These are phyloP conservation scores for Ascochyta koolunga DNA, from an alignment of 2,329 filamentous ascomycete genomes.

Conservation along the genomic window DNA sequence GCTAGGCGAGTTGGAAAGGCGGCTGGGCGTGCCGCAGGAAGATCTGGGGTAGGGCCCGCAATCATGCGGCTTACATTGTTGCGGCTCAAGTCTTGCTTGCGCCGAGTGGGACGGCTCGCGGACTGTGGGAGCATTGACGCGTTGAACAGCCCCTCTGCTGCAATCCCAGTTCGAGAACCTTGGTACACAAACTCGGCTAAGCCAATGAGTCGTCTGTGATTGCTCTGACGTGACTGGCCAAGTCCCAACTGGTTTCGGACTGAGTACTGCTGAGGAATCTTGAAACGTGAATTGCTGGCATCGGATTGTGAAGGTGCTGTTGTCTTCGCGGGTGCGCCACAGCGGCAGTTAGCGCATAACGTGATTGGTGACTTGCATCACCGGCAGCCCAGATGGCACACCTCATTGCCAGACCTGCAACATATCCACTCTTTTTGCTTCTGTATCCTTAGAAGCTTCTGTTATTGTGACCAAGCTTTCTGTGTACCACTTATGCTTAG, in stretches of 20 bases:
- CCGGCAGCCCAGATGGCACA: constrained; percentile 7
- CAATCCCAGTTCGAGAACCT: constrained; percentile 38
- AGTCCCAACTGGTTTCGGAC: constrained; percentile 33
- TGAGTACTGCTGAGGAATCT: constrained; percentile 31
- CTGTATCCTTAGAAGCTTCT: neutral
- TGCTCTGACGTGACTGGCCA: constrained; percentile 35
- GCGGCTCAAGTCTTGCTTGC: constrained; percentile 41
- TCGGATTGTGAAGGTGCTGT: constrained; percentile 17
- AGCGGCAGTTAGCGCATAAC: neutral
- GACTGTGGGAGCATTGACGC: constrained; percentile 29
- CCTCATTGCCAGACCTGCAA: constrained; percentile 14
- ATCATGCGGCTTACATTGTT: constrained; percentile 27
- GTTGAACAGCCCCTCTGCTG: constrained; percentile 31
- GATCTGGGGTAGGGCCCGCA: constrained; percentile 17
- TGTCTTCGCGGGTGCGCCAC: constrained; percentile 18
- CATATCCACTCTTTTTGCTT: constrained; percentile 8
- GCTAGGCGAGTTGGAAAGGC: constrained; percentile 21
- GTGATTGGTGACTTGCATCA: constrained; percentile 10
- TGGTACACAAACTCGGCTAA: constrained; percentile 29
- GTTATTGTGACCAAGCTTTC: constrained; percentile 13
- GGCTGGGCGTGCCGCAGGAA: constrained; percentile 16
- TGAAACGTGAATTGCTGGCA: constrained; percentile 31
- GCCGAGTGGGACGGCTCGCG: constrained; percentile 26
- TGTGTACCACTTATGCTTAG: neutral
- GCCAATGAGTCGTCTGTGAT: constrained; percentile 33